Evolutionary conservation across 2,329 filamentous ascomycete species (phyloP).

Genomic region (Phialophora verrucosa): DNA sequence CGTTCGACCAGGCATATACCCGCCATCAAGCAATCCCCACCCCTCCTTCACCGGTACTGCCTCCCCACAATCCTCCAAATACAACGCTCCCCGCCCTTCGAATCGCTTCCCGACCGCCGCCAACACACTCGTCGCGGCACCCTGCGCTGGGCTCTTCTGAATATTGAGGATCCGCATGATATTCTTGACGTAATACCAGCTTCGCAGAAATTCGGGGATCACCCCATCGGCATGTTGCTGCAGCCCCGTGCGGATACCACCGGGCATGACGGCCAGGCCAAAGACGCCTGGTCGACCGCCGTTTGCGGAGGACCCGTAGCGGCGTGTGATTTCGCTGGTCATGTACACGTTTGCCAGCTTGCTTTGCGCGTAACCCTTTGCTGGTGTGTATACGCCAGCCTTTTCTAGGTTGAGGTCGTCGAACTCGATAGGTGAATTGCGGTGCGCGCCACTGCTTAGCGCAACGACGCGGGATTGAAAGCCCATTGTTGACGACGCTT

Average conservation of each 20-base stretch:
- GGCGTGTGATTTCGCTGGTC: conserved; percentile 58
- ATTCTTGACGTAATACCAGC: conserved; percentile 25
- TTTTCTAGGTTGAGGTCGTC: conserved; percentile 51
- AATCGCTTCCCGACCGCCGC: conserved; percentile 18
- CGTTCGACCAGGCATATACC: conserved; percentile 15
- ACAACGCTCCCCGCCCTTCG: conserved; percentile 12
- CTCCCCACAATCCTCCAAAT: conserved; percentile 33
- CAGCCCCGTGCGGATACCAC: conserved; percentile 45
- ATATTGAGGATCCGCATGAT: conserved; percentile 18
- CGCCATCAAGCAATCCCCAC: conserved; percentile 14
- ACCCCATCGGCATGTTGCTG: conserved; percentile 3
- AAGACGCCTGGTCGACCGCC: conserved; percentile 42
- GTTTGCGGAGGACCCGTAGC: conserved; percentile 47
- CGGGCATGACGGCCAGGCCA: conserved; percentile 55
- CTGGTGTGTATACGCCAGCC: conserved; percentile 45
- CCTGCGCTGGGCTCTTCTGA: conserved; percentile 46
- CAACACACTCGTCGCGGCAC: conserved; percentile 38
- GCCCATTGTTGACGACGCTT: conserved; percentile 45
- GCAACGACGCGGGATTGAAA: conserved; percentile 57
- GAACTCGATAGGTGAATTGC: conserved; percentile 41
- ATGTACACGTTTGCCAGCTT: conserved; percentile 61
- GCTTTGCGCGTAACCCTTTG: conserved; percentile 53
- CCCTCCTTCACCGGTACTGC: conserved; percentile 26
- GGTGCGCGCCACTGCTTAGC: conserved; percentile 54
- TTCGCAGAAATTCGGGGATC: conserved; percentile 8